Evolutionary conservation across 768 basidiomycete species (phyloP), one percentile per base, ranked within the genome.

Genomic region (Lentinula detonsa): DNA sequence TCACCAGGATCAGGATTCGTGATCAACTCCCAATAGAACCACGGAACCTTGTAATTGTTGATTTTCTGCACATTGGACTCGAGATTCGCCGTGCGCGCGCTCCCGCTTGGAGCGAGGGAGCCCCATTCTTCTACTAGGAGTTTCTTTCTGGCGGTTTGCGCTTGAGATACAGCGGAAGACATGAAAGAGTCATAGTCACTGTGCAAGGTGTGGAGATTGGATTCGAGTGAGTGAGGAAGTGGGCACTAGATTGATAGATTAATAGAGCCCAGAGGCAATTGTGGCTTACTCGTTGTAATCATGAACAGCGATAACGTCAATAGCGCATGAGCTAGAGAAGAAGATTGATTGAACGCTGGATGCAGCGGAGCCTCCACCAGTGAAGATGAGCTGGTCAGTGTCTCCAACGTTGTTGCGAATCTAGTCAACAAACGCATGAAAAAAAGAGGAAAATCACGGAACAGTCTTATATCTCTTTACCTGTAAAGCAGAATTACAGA

Each of bases 21-120:
- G 49, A 77, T 63, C 28, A 74, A 68, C 61, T 77, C 68, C 74
- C 76, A 76, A 62, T 76, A 75, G n/a, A 75, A 52, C 74, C 72
- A 75, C 7, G 75, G 68, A 16, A 77, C 68, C 58, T 73, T 73
- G 18, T 72, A 72, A 34, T 67, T 71, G 45, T 71, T 70, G 64
- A 75, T 72, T 55, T 69, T 70, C 50, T 66, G 65, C 3, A 72
- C 70, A 63, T 72, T 74, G 10, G 68, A 67, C 54, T 72, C 52
- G 43, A 77, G 67, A 65, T 75, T 75, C 31, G 64, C 64, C 11
- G 73, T 74, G 40, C 74, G 72, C 16, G 68, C 69, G 51, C 51
- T 53, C 0, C 53, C 53, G 50, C 64, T 65, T 5, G 68, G 65
- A 9, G 68, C 62, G 23, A 64, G 70, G 55, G 67, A 72, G 65